Percentiles rank a stretch among this genome's conserved stretches.
Evolutionary conservation across 305 asterid species (phyloP).

Genomic region (Salvia sclarea): DNA sequence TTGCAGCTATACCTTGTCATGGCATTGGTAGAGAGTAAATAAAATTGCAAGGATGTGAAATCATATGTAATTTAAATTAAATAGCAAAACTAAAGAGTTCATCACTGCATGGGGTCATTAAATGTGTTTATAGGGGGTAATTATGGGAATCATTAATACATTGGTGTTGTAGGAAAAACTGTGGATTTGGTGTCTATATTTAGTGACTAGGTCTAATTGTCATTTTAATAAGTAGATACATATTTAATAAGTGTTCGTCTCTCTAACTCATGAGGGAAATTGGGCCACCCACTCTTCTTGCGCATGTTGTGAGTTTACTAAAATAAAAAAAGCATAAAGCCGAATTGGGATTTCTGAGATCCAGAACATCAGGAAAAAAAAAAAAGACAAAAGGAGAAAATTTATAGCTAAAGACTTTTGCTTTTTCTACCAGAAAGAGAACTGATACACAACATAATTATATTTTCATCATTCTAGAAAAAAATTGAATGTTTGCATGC

Average conservation of each 20-base stretch:
- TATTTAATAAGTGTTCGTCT: slow-evolving; percentile 23
- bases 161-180: not conserved
- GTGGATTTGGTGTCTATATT: not conserved
- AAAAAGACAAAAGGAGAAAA: slow-evolving; percentile 1
- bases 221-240: slow-evolving; percentile 25
- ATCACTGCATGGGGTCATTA: not conserved
- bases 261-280: slow-evolving; percentile 41
- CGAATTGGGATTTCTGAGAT: slow-evolving; percentile 37
- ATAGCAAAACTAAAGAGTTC: not conserved
- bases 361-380: not conserved
- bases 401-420: slow-evolving; percentile 4
- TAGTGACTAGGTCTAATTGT: not conserved
- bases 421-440: slow-evolving; percentile 14
- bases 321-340: slow-evolving; percentile 36
- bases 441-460: not conserved
- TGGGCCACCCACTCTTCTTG: slow-evolving; percentile 41
- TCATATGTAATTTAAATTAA: not conserved
- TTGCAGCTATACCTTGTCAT: slow-evolving; percentile 10
- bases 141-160: slow-evolving; percentile 1
- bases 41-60: slow-evolving; percentile 1
- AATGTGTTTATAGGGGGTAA: not conserved
- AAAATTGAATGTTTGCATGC: slow-evolving; percentile 17
- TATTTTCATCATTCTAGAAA: not conserved
- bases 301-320: slow-evolving; percentile 20
- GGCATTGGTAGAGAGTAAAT: slow-evolving; percentile 4